These are phyloP conservation scores for Nicotiana sylvestris DNA, from an alignment of 257 asterid genomes.

Conservation along the genomic window DNA sequence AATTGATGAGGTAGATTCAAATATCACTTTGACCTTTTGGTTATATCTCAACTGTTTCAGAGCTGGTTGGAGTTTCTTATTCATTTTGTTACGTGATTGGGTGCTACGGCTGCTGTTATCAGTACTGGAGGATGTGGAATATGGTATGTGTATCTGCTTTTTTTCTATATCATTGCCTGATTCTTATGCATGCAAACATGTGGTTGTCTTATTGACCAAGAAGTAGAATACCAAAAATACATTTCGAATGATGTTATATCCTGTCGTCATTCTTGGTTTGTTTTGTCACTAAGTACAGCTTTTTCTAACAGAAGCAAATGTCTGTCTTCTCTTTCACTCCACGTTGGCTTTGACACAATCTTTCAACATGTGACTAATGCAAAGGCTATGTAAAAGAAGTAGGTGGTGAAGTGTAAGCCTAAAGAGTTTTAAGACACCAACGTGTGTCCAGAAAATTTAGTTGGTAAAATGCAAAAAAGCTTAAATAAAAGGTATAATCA, in stretches of 20 bases:
- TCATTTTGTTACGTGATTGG: constrained; percentile 20
- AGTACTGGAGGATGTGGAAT: constrained; percentile 99
- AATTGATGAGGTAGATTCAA: constrained; percentile 71
- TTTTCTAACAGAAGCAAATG: neutral
- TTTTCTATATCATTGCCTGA: neutral
- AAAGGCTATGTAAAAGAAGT: no score
- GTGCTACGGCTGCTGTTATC: constrained; percentile 36
- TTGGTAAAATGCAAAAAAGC: no score
- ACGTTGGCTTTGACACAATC: neutral
- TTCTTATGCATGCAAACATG: neutral
- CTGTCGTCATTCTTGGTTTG: neutral
- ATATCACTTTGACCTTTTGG: neutral
- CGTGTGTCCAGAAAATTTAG: no score
- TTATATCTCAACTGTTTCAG: neutral
- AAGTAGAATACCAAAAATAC: neutral
- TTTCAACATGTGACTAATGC: neutral
- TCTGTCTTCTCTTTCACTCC: neutral
- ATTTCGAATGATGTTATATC: neutral
- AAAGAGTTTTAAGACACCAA: no score
- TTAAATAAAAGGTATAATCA: no score
- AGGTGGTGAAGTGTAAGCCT: no score
- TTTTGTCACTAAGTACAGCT: neutral
- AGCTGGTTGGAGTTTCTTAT: constrained; percentile 15
- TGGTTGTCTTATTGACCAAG: neutral
- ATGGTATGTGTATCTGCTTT: constrained; percentile 58